Evolutionary conservation across 2,329 filamentous ascomycete genomes (phyloP), one percentile per base, ranked within the genome.

Genomic region (Anthostomella pinea): DNA sequence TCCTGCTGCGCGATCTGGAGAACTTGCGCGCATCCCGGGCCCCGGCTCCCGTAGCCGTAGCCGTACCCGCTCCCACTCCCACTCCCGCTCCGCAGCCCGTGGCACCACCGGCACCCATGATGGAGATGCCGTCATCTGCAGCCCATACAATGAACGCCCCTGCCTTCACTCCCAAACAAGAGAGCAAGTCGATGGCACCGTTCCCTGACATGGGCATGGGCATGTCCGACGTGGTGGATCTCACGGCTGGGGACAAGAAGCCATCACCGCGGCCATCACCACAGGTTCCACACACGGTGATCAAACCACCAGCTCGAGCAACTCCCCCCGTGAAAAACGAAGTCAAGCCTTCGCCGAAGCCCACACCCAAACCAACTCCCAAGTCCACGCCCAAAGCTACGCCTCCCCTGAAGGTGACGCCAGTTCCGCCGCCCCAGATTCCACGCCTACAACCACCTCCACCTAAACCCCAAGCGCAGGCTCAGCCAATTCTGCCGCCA

Each of bases 191-290:
- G 10, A 64, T 74, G 33, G 76, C 76, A 11, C 69, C 76, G 0
- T 71, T 79, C 43, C 71, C 75, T 2, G 72, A 78, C 45, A 78
- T 78, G 72, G 73, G 72, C 18, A 66, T 75, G 58, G 69, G 62
- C 18, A 35, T 35, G 25, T 35, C 41, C 5, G 56, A 59, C 34
- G 51, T 60, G 19, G 54, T 57, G 7, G 55, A 59, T 30, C 43
- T 58, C 2, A 53, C 56, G 6, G 36, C 39, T 13, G 34, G 33
- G 13, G 55, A 52, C n/a, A 48, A 52, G 29, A 58, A 58, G 29
- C 41, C 44, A n/a, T n/a, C n/a, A n/a, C n/a, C n/a, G n/a, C n/a
- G n/a, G 17, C 46, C 49, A 10, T 56, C 53, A 18, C 50, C 54
- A 8, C 53, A 48, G 14, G 47, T 57, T 5, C 43, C 57, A 5